Evolutionary conservation across 805 yeast species (phyloP).

Genomic region (Torulaspora indica): DNA sequence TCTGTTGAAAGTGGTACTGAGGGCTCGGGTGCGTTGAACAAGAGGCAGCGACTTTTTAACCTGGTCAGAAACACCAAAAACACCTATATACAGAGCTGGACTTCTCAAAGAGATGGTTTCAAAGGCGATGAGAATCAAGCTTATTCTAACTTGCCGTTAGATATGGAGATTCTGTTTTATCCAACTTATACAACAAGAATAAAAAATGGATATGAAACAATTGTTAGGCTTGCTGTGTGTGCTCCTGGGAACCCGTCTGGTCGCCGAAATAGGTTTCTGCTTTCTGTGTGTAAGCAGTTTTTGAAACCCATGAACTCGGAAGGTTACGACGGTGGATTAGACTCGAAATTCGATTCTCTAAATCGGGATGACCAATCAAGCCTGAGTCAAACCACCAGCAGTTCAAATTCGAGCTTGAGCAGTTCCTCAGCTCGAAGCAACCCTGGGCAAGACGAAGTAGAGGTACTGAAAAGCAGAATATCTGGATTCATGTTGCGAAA

Average conservation of each 20-base stretch:
- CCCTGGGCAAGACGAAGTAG: slow-evolving; percentile 36
- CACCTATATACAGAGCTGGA: slow-evolving; percentile 49
- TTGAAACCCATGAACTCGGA: slow-evolving; percentile 16
- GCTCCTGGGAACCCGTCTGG: slow-evolving; percentile 61
- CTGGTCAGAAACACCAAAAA: slow-evolving; percentile 53
- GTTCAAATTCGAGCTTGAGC: slow-evolving; percentile 1
- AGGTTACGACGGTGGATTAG: slow-evolving; percentile 5
- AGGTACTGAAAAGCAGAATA: slow-evolving; percentile 56
- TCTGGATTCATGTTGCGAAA: slow-evolving; percentile 66
- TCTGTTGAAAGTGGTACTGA: slow-evolving; percentile 1
- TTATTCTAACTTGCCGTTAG: slow-evolving; percentile 42
- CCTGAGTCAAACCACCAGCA: slow-evolving; percentile 1
- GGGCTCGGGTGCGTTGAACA: slow-evolving; percentile 19
- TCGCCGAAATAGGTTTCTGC: slow-evolving; percentile 64
- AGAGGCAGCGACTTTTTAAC: slow-evolving; percentile 47
- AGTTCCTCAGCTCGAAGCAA: slow-evolving; percentile 4
- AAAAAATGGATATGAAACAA: slow-evolving; percentile 43
- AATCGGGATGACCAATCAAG: slow-evolving; percentile 11
- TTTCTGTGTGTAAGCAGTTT: slow-evolving; percentile 62
- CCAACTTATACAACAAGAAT: slow-evolving; percentile 49
- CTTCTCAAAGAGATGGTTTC: slow-evolving; percentile 45
- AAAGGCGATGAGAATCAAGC: slow-evolving; percentile 23
- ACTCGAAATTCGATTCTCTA: slow-evolving; percentile 5
- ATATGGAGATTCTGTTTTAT: slow-evolving; percentile 56
- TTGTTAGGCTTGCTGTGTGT: slow-evolving; percentile 65